Conservation (phyloP, 1,284 basidiomycete genomes). For the Cryptococcus sp. region DNA sequence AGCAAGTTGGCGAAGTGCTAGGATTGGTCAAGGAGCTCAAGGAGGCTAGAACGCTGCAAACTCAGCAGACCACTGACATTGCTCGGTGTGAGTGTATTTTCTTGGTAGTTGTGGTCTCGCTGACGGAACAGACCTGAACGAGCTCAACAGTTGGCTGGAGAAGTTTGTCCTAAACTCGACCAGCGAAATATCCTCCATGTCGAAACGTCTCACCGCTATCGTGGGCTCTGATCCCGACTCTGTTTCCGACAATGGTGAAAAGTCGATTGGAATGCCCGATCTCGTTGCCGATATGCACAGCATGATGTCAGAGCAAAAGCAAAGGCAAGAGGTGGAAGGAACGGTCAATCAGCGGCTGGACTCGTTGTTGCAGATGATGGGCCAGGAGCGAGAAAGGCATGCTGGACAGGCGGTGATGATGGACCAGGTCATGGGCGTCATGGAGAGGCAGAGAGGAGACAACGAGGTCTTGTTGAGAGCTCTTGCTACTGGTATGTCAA, state of each 20-base stretch:
- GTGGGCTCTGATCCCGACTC: slow-evolving; percentile 47
- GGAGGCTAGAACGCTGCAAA: slow-evolving; percentile 30
- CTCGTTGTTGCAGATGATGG: slow-evolving; percentile 36
- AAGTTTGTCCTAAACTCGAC: slow-evolving; percentile 68
- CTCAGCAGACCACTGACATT: slow-evolving; percentile 43
- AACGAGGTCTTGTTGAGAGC: slow-evolving; percentile 62
- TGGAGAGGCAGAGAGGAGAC: slow-evolving; percentile 63
- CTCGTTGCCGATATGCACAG: slow-evolving; percentile 36
- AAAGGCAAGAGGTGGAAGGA: slow-evolving; percentile 22
- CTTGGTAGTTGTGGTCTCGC: neutral
- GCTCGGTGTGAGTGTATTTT: slow-evolving; percentile 35
- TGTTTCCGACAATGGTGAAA: slow-evolving; percentile 7
- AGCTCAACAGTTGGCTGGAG: slow-evolving; percentile 61
- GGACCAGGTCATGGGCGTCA: slow-evolving; percentile 56
- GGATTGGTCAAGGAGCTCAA: slow-evolving; percentile 34
- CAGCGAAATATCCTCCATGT: slow-evolving; percentile 60
- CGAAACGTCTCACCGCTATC: slow-evolving; percentile 57
- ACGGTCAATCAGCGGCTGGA: slow-evolving; percentile 35
- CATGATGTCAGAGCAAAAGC: slow-evolving; percentile 39
- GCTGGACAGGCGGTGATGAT: slow-evolving; percentile 37
- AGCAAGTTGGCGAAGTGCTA: slow-evolving; percentile 34
- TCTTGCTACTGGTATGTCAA: slow-evolving; percentile 56
- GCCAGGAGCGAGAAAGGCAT: slow-evolving; percentile 32
- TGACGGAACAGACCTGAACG: slow-evolving; percentile 43
- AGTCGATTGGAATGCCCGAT: slow-evolving; percentile 16